Conservation (phyloP, 2,329 filamentous ascomycete genomes). For the Penicillium fuscoglaucum region DNA sequence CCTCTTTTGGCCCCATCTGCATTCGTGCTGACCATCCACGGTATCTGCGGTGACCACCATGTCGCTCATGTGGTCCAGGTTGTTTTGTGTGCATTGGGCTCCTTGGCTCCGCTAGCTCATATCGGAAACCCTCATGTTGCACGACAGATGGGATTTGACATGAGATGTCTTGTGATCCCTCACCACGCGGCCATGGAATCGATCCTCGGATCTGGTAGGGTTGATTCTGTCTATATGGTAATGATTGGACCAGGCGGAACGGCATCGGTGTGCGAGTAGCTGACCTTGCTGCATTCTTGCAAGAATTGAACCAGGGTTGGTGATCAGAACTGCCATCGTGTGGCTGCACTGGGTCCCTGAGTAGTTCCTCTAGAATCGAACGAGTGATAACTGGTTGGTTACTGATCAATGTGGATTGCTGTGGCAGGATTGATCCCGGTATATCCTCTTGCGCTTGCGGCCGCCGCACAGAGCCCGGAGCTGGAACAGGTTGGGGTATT, state of each 20-base stretch:
- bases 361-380: conserved; percentile 7
- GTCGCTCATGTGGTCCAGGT: not conserved
- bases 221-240: not conserved
- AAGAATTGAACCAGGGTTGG: not conserved
- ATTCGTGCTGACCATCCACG: conserved; percentile 41
- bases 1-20: conserved; percentile 31
- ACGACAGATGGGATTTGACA: not conserved
- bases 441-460: not conserved
- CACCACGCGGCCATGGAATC: not conserved
- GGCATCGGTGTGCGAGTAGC: not conserved
- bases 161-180: not conserved
- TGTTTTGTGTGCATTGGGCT: not conserved
- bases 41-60: conserved; percentile 28
- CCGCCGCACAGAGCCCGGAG: not conserved
- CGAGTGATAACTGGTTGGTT: not conserved
- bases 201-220: not conserved
- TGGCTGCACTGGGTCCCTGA: not conserved
- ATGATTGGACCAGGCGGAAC: not conserved
- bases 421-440: not conserved
- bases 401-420: not conserved
- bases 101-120: not conserved
- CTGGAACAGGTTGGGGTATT: not conserved
- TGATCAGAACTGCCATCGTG: conserved; percentile 1
- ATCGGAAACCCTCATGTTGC: not conserved
- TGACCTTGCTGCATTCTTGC: not conserved